A percentile compares a stretch with the other conserved stretches of the same genome.
phyloP scores from a whole-genome alignment of 2,329 filamentous ascomycete genomes.

The Amauroascus verrucosus region DNA sequence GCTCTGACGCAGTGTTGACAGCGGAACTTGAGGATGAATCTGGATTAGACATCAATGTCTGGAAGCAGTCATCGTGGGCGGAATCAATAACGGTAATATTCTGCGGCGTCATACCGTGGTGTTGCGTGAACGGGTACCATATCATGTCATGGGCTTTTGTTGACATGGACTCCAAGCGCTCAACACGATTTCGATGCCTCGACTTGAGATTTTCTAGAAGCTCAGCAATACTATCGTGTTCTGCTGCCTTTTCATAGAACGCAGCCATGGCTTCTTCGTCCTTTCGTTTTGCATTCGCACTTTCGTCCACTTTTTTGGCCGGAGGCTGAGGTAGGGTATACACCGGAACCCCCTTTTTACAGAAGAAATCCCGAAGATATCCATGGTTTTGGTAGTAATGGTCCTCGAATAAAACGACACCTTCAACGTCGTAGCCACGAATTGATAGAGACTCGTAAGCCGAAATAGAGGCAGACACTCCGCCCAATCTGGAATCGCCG shows the following conservation, averaged over 20 bases:
- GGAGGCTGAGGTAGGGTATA: constrained; percentile 53
- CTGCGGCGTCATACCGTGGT: constrained; percentile 50
- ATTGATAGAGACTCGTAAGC: constrained; percentile 68
- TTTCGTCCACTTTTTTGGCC: constrained; percentile 20
- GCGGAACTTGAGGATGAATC: neutral
- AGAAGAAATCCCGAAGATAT: constrained; percentile 60
- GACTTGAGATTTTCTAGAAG: constrained; percentile 45
- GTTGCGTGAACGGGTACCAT: constrained; percentile 84
- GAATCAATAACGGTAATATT: constrained; percentile 70
- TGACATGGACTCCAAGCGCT: constrained; percentile 52
- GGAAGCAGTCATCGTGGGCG: constrained; percentile 68
- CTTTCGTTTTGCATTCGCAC: constrained; percentile 28
- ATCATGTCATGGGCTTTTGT: constrained; percentile 53
- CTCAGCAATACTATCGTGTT: constrained; percentile 31
- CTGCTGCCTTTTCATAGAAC: constrained; percentile 51
- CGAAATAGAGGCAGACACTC: constrained; percentile 69
- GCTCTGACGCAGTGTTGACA: constrained; percentile 12
- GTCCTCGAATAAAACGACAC: constrained; percentile 59
- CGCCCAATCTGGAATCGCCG: constrained; percentile 64
- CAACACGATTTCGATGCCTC: constrained; percentile 48
- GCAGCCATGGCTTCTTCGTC: constrained; percentile 49
- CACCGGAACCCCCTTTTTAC: constrained; percentile 47
- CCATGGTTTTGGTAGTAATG: constrained; percentile 55
- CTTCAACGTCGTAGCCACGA: constrained; percentile 67
- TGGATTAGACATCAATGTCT: constrained; percentile 41